phyloP scores from a whole-genome alignment of 345 rosid genomes.

The Acer yangbiense region DNA sequence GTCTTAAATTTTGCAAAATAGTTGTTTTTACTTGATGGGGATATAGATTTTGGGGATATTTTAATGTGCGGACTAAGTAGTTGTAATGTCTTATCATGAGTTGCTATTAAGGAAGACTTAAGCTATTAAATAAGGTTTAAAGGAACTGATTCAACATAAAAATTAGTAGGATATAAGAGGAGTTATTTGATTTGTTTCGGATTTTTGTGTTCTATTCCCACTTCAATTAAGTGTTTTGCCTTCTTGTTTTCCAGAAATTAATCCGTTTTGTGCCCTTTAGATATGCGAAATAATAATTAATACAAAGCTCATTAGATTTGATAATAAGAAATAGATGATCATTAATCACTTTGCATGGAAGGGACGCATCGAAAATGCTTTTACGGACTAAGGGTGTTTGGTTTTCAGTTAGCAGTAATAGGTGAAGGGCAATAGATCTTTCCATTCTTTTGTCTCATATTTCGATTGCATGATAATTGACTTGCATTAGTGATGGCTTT shows the following conservation, averaged over 20 bases:
- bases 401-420: not conserved
- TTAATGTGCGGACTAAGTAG: not conserved
- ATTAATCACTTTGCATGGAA: not conserved
- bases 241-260: not conserved
- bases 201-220: not conserved
- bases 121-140: not conserved
- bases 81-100: not conserved
- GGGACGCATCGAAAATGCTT: not conserved
- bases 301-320: not conserved
- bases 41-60: not conserved
- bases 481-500: not conserved
- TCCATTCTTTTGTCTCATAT: not conserved
- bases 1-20: conserved; percentile 15
- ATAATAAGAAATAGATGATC: not conserved
- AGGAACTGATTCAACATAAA: conserved; percentile 6
- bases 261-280: not conserved
- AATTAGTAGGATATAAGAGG: not conserved
- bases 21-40: conserved; percentile 7
- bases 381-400: not conserved
- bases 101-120: conserved; percentile 6
- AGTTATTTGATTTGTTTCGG: not conserved
- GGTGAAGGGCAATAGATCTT: conserved; percentile 3
- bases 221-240: conserved; percentile 12
- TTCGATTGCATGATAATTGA: not conserved
- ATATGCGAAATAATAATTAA: not conserved